Percentiles rank a stretch among this genome's conserved stretches.
These are phyloP conservation scores for Mycena vulgaris DNA, from an alignment of 768 basidiomycete species.

Conservation along the genomic window DNA sequence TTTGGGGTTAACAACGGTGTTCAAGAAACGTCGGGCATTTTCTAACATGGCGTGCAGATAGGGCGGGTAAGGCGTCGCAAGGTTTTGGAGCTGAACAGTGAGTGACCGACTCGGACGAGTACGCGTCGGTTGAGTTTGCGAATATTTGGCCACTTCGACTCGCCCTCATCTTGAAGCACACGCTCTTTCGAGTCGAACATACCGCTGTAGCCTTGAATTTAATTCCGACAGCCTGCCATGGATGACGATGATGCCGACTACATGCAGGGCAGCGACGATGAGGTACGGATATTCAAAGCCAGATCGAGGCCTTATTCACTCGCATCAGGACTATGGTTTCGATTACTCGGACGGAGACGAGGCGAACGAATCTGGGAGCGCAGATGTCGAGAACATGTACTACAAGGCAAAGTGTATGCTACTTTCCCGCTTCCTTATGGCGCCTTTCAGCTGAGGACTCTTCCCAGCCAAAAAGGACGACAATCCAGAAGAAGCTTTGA, in stretches of 20 bases:
- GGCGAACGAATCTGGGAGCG: slow-evolving; percentile 83
- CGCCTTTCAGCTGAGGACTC: slow-evolving; percentile 25
- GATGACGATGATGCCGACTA: slow-evolving; percentile 96
- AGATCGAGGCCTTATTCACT: slow-evolving; percentile 18
- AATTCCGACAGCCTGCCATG: slow-evolving; percentile 61
- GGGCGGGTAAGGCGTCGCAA: background rate
- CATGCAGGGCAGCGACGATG: slow-evolving; percentile 91
- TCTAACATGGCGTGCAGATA: slow-evolving; percentile 25
- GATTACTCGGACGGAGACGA: slow-evolving; percentile 96
- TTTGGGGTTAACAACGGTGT: slow-evolving; percentile 21
- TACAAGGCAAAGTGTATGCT: slow-evolving; percentile 94
- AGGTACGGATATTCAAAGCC: slow-evolving; percentile 59
- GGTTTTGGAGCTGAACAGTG: no score
- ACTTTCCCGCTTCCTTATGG: slow-evolving; percentile 4
- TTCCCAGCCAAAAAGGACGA: slow-evolving; percentile 93
- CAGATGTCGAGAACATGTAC: slow-evolving; percentile 98
- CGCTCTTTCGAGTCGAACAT: background rate
- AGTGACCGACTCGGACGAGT: no score
- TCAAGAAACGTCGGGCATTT: slow-evolving; percentile 22
- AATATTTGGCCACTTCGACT: background rate
- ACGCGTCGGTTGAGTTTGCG: slow-evolving; percentile 25
- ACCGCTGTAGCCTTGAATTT: background rate
- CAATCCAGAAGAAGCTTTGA: slow-evolving; percentile 90
- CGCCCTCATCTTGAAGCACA: background rate
- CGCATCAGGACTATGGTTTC: slow-evolving; percentile 89